phyloP scores from a whole-genome alignment of 164 flowering plant species.

The Warburgia ugandensis region DNA sequence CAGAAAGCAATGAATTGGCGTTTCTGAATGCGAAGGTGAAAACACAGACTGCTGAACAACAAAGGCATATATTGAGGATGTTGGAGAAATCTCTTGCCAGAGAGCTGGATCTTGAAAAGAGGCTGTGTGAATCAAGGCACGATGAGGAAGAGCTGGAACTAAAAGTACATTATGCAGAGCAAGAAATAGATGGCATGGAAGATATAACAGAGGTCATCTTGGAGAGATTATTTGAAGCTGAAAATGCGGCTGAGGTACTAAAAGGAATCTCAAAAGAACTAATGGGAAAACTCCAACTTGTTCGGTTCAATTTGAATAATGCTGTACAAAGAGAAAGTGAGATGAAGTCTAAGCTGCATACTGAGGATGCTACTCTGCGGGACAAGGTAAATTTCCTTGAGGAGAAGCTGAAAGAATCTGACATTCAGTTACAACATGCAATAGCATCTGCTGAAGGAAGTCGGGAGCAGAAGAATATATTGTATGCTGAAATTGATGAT shows the following conservation, averaged over 20 bases:
- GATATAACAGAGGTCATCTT: constrained; percentile 36
- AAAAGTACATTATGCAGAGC: constrained; percentile 36
- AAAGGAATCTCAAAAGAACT: constrained; percentile 58
- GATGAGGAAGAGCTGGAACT: constrained; percentile 48
- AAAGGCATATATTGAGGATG: constrained; percentile 62
- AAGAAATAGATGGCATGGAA: constrained; percentile 41
- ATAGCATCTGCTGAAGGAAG: constrained; percentile 26
- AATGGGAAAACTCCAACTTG: constrained; percentile 39
- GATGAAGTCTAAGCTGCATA: constrained; percentile 37
- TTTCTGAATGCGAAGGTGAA: constrained; percentile 29
- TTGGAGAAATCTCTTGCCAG: constrained; percentile 85
- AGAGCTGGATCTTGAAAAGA: constrained; percentile 82
- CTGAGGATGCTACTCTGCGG: constrained; percentile 33
- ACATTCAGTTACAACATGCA: constrained; percentile 23
- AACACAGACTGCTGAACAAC: constrained; percentile 63
- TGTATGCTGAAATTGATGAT: constrained; percentile 24
- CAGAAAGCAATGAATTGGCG: constrained; percentile 26
- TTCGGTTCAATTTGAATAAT: constrained; percentile 50
- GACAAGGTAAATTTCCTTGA: constrained; percentile 43
- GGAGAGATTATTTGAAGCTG: constrained; percentile 56
- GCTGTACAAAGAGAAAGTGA: constrained; percentile 42
- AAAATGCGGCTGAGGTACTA: constrained; percentile 52
- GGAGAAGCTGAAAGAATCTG: constrained; percentile 34
- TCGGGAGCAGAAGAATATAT: constrained; percentile 22
- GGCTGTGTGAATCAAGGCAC: constrained; percentile 44